Percentiles rank a stretch among this genome's conserved stretches.
These are phyloP conservation scores for Cadophora gregata DNA, from an alignment of 2,329 filamentous ascomycete species.

Conservation along the genomic window DNA sequence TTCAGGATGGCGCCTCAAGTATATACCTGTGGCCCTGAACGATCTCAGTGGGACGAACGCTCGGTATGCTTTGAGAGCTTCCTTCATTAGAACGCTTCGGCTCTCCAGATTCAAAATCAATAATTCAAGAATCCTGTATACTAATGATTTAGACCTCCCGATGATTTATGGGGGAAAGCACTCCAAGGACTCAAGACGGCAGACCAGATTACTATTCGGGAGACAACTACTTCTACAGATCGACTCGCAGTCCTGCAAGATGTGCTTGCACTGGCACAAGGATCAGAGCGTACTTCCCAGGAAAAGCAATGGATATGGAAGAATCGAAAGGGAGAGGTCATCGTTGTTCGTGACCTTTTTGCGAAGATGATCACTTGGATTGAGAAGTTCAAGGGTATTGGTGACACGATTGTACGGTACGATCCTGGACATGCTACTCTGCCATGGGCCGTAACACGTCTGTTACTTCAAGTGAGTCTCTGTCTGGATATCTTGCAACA, in stretches of 20 bases:
- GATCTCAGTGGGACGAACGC: background rate
- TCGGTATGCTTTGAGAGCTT: conserved; percentile 9
- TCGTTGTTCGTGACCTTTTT: conserved; percentile 27
- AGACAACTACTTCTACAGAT: conserved; percentile 5
- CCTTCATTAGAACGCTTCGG: background rate
- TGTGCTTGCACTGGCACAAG: background rate
- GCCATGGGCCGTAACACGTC: conserved; percentile 27
- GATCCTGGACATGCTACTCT: conserved; percentile 29
- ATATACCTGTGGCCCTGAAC: too few relatives aligned
- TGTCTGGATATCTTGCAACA: background rate
- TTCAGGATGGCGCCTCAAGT: background rate
- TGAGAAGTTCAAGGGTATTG: conserved; percentile 25
- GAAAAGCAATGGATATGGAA: conserved; percentile 26
- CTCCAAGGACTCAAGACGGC: background rate
- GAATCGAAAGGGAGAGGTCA: conserved; percentile 15
- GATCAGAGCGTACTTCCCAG: conserved; percentile 7
- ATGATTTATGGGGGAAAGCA: conserved; percentile 5
- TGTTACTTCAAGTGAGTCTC: background rate
- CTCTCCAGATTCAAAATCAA: background rate
- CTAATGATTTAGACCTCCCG: background rate
- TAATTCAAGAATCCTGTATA: background rate
- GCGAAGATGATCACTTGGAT: conserved; percentile 27
- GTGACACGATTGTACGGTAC: conserved; percentile 25
- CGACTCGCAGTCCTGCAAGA: conserved; percentile 10
- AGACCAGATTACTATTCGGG: background rate